Evolutionary conservation across 441 rosid genomes (phyloP), one percentile per base, ranked within the genome.

Genomic region (Populus hybrid): DNA sequence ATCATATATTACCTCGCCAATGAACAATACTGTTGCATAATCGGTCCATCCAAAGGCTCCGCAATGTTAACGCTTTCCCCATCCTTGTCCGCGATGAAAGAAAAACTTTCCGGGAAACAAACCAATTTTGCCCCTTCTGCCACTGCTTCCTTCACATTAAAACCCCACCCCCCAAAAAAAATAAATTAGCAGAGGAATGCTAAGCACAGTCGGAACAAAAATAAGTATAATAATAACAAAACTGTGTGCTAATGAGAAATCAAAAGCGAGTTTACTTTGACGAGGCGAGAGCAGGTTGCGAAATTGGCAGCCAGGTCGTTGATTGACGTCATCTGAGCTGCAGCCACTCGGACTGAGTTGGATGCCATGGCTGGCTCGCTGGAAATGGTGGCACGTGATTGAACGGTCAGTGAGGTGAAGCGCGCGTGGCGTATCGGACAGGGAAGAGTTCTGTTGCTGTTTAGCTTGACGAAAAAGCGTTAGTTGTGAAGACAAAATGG

Each of bases 251-350:
- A 50, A 63, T 1, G 21, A 35, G 67, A 2, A 26, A 46, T 70
- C 8, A 66, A 24, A 9, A 28, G 59, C 30, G 36, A 3, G 8
- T 46, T 76, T 81, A 93, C 99, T 82, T 90, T 92, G 71, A 86
- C 94, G 59, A 95, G 97, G 84, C 93, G 92, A 77, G 97, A 87
- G 87, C 99, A 95, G 72, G 97, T 90, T 72, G 93, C 85, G 84
- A 91, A 90, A 78, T 95, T 95, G 81, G 91, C 46, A 70, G 95
- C 89, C 70, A 94, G 80, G 78, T 95, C 98, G 85, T 90, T 91
- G 84, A 91, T 73, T 24, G 99, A 94, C 46, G 99, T 94, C 98
- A 96, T 96, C 89, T 94, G 99, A 77, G 88, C 96, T 26, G 96
- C 97, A 72, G 98, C 99, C 61, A 96, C 92, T 65, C 97, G 92